Percentiles rank a stretch among this genome's conserved stretches.
These are phyloP conservation scores for Boechera stricta DNA, from an alignment of 345 rosid species.

Conservation along the genomic window DNA sequence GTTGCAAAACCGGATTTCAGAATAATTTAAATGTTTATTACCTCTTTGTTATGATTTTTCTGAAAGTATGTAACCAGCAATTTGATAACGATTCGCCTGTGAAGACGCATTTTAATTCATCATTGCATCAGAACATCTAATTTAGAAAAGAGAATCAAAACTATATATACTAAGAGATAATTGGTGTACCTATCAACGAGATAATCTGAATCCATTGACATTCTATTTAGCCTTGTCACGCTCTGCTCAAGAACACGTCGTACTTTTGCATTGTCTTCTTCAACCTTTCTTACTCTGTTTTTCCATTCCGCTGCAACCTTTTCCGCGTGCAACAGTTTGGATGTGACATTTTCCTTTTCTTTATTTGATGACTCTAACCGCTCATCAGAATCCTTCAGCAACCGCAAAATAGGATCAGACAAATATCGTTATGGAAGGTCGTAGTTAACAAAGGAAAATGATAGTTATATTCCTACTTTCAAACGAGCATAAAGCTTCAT, in stretches of 20 bases:
- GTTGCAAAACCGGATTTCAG: too few species aligned
- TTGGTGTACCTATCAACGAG: slow-evolving; percentile 76
- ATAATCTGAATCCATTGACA: slow-evolving; percentile 90
- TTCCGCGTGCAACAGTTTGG: slow-evolving; percentile 61
- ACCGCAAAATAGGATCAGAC: slow-evolving; percentile 15
- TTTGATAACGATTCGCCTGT: slow-evolving; percentile 95
- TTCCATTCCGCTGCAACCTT: slow-evolving; percentile 37
- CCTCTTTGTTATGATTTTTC: slow-evolving; percentile 88
- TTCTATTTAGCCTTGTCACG: slow-evolving; percentile 89
- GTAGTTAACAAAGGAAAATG: slow-evolving; percentile 8
- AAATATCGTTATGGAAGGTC: not conserved
- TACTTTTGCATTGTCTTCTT: slow-evolving; percentile 81
- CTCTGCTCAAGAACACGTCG: slow-evolving; percentile 86
- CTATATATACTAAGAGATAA: not conserved
- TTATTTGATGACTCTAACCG: slow-evolving; percentile 53
- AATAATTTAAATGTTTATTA: slow-evolving; percentile 21
- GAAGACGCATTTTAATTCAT: slow-evolving; percentile 3
- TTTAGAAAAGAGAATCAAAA: slow-evolving; percentile 2
- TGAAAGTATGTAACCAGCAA: slow-evolving; percentile 87
- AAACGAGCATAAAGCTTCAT: slow-evolving; percentile 59
- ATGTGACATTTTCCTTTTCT: slow-evolving; percentile 71
- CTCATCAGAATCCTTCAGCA: slow-evolving; percentile 60
- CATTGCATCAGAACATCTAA: slow-evolving; percentile 14
- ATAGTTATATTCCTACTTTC: slow-evolving; percentile 52
- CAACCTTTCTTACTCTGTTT: slow-evolving; percentile 70